A percentile compares a stretch with the other conserved stretches of the same genome.
Conservation (phyloP, 2,329 filamentous ascomycete genomes). For the Fusarium buxicola region DNA sequence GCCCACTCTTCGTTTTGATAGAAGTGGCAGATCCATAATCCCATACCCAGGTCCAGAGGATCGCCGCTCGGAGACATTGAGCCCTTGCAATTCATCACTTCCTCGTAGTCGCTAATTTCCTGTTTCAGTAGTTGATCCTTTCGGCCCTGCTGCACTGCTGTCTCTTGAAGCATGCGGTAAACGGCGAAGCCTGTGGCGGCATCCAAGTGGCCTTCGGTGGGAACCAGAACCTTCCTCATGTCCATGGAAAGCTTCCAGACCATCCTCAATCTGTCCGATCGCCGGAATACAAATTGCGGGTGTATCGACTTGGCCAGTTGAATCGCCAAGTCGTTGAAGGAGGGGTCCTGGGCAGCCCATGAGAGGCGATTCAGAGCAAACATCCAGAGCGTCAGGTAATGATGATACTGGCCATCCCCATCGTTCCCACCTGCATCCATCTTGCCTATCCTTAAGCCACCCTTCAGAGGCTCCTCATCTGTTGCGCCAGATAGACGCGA, state of each 20-base stretch:
- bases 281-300: conserved; percentile 59
- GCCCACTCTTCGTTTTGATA: conserved; percentile 63
- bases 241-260: conserved; percentile 68
- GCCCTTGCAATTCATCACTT: conserved; percentile 59
- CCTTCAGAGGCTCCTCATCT: conserved; percentile 61
- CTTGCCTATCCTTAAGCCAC: conserved; percentile 70
- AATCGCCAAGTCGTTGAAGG: conserved; percentile 63
- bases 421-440: conserved; percentile 60
- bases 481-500: conserved; percentile 62
- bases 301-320: conserved; percentile 65
- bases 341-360: conserved; percentile 57
- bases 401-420: conserved; percentile 70
- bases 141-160: conserved; percentile 46
- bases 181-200: conserved; percentile 66
- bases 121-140: conserved; percentile 52
- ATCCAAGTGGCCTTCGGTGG: conserved; percentile 66
- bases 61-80: conserved; percentile 60
- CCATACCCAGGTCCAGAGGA: conserved; percentile 69
- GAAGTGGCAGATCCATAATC: conserved; percentile 67
- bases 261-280: conserved; percentile 50
- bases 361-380: conserved; percentile 68
- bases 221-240: conserved; percentile 59
- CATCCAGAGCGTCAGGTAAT: conserved; percentile 73
- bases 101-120: conserved; percentile 65
- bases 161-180: conserved; percentile 60